Evolutionary conservation across 306 rosid species (phyloP).

Genomic region (Gillenia trifoliata): DNA sequence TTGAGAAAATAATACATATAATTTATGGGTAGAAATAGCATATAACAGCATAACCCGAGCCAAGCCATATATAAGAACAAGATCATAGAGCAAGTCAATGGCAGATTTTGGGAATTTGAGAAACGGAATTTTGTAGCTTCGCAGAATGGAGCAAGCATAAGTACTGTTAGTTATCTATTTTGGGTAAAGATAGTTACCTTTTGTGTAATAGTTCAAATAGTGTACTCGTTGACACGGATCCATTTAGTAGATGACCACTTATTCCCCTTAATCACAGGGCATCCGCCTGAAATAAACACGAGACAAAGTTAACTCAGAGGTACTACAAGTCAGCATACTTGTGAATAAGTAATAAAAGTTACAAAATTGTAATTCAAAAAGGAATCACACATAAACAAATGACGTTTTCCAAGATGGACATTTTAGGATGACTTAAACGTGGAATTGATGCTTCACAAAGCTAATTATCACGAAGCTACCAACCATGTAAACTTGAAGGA

Average conservation of each 20-base stretch:
- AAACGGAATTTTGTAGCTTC: background rate
- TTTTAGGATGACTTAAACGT: background rate
- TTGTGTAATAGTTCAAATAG: slow-evolving; percentile 39
- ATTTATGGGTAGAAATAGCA: background rate
- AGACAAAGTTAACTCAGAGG: background rate
- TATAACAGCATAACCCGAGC: background rate
- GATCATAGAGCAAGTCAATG: background rate
- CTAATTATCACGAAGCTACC: slow-evolving; percentile 13
- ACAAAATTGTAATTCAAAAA: background rate
- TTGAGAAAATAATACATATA: background rate
- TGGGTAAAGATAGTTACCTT: slow-evolving; percentile 32
- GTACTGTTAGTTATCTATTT: background rate
- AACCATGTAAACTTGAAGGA: slow-evolving; percentile 97
- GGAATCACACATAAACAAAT: background rate
- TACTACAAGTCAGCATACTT: background rate
- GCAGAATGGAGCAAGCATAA: background rate
- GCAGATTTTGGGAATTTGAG: background rate
- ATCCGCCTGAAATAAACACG: slow-evolving; percentile 72
- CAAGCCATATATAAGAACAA: background rate
- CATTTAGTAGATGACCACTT: slow-evolving; percentile 99
- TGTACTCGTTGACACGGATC: slow-evolving; percentile 77
- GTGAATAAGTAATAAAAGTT: background rate
- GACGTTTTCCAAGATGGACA: slow-evolving; percentile 11
- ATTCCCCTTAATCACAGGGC: slow-evolving; percentile 91
- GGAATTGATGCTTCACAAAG: background rate